Base-by-base conservation (phyloP, 2,329 filamentous ascomycete genomes). In the Calonectria pteridis region DNA sequence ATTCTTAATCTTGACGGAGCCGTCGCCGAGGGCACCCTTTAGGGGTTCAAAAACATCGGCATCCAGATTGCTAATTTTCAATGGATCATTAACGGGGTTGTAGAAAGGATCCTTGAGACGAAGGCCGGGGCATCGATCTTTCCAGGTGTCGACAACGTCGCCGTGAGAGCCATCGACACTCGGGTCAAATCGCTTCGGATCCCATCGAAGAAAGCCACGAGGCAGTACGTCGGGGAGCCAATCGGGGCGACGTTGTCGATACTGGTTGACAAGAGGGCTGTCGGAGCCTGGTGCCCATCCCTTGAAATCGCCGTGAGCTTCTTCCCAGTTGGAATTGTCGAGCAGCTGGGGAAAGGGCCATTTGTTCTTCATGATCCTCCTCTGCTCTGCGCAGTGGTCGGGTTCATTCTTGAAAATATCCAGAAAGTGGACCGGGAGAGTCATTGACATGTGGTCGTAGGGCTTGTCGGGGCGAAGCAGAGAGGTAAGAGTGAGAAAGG, bases 21-120 rank as follows among this genome's bases (percentile, higher is more conserved):
- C 76, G 13, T 80, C 76, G 4, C 75, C 75, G 1, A 85, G 74
- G 13, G 77, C 78, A 28, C 76, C 64, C 68, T 79, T 77, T 1
- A 85, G 75, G 0, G 76, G 76, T 0, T 81, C 72, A 0, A 85
- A 75, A 9, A 87, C 73, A 2, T 81, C 79, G 11, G 82, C 79
- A 6, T 85, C 75, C 13, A 85, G 79, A 68, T 88, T 87, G 3
- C 84, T 82, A 26, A 87, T 83, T 68, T 84, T 85, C 53, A 87
- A 73, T 0, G 86, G 86, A 46, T 88, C 86, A 18, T 78, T 74
- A 0, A 79, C 80, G 3, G 86, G 83, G 49, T 81, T 83, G 71
- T 88, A 88, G 65, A 77, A 80, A 2, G 79, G 78, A 80, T 86
- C 77, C 84, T 74, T 73, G 26, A 79, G 68, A 18, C 26, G 35